Percentiles rank a stretch among this genome's conserved stretches.
phyloP scores from a whole-genome alignment of 2,329 filamentous ascomycete genomes.

The Fusarium fujikuroi region DNA sequence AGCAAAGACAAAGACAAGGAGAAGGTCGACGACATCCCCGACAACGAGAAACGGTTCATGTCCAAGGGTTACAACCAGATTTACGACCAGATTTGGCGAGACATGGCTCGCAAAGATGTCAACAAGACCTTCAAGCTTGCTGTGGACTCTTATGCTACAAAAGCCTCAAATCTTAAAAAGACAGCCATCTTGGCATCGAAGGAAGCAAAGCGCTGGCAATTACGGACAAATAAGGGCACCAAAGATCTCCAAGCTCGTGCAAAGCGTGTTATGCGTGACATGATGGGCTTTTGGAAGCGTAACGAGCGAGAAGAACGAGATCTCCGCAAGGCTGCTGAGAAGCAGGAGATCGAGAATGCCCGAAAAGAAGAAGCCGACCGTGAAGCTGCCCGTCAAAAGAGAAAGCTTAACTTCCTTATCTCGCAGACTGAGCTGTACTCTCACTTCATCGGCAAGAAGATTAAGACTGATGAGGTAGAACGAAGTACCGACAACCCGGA shows the following conservation, averaged over 20 bases:
- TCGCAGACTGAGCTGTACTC: constrained; percentile 99
- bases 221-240: constrained; percentile 97
- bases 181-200: constrained; percentile 97
- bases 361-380: constrained; percentile 97
- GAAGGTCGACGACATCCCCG: constrained; percentile 61
- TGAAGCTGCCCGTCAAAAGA: constrained; percentile 95
- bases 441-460: constrained; percentile 99
- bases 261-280: constrained; percentile 98
- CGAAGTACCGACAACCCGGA: constrained; percentile 85
- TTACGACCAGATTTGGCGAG: constrained; percentile 96
- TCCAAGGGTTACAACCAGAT: constrained; percentile 97
- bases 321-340: constrained; percentile 91
- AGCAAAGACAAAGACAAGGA: constrained; percentile 61
- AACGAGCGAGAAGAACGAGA: constrained; percentile 98
- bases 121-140: constrained; percentile 93
- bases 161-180: constrained; percentile 96
- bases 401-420: constrained; percentile 99
- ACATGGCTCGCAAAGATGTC: constrained; percentile 92
- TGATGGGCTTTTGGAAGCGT: constrained; percentile 99
- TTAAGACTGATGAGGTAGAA: constrained; percentile 96
- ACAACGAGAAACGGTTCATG: constrained; percentile 74
- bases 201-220: constrained; percentile 96
- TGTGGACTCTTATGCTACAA: constrained; percentile 83
- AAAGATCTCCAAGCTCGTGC: constrained; percentile 97
- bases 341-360: constrained; percentile 94